Evolutionary conservation across 1,139 yeast genomes (phyloP).

Genomic region (Blastobotrys arbuscula): DNA sequence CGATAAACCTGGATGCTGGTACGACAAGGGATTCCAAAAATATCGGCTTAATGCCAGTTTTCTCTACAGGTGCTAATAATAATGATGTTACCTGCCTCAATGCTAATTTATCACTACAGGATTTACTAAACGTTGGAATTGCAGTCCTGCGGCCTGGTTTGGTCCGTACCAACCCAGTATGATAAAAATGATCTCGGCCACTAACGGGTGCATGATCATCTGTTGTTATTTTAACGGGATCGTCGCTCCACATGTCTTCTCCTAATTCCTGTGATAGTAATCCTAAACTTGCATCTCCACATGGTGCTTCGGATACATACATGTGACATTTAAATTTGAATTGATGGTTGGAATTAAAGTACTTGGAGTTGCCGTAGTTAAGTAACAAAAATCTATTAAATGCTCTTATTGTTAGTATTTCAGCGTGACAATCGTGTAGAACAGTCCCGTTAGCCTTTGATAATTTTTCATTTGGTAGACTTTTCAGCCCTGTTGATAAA

Average conservation of each 20-base stretch:
- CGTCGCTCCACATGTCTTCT: slow-evolving; percentile 26
- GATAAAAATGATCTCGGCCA: slow-evolving; percentile 60
- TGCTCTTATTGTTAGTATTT: slow-evolving; percentile 62
- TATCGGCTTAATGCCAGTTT: slow-evolving; percentile 38
- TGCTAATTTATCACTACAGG: slow-evolving; percentile 82
- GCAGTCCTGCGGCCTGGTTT: slow-evolving; percentile 90
- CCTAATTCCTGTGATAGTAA: slow-evolving; percentile 22
- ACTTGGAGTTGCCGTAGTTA: slow-evolving; percentile 30
- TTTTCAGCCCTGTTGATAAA: slow-evolving; percentile 79
- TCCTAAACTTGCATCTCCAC: slow-evolving; percentile 84
- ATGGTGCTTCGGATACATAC: slow-evolving; percentile 77
- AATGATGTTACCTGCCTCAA: slow-evolving; percentile 59
- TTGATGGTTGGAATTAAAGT: not conserved
- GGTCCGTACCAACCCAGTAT: slow-evolving; percentile 67
- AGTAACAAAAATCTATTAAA: slow-evolving; percentile 47
- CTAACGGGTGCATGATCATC: slow-evolving; percentile 40
- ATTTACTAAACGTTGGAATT: slow-evolving; percentile 61
- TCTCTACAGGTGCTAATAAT: slow-evolving; percentile 45
- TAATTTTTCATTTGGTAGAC: slow-evolving; percentile 50
- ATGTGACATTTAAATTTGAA: slow-evolving; percentile 26
- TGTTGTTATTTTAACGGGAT: slow-evolving; percentile 18
- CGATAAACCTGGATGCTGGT: slow-evolving; percentile 36
- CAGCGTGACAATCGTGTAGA: slow-evolving; percentile 89
- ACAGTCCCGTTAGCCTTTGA: slow-evolving; percentile 44
- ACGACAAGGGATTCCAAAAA: slow-evolving; percentile 53